These are phyloP conservation scores for Acanthamoeba divionensis DNA, from an alignment of 208 protist species.

Conservation along the genomic window DNA sequence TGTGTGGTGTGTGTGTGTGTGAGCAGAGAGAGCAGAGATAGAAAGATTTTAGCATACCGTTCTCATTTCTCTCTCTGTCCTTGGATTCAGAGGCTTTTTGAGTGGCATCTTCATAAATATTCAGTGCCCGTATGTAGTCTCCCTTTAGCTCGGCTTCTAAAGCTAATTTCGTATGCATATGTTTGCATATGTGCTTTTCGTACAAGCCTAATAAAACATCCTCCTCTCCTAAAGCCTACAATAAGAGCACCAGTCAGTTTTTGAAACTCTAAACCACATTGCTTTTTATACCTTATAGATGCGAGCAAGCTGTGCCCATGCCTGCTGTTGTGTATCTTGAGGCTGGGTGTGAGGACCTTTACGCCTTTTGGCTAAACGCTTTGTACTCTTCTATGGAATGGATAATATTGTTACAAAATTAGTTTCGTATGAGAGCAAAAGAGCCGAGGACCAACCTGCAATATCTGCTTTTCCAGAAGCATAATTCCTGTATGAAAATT, in stretches of 20 bases:
- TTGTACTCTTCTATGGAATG: neutral
- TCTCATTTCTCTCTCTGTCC: neutral
- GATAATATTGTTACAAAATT: too few relatives aligned
- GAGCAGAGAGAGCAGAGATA: neutral
- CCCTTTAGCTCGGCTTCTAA: constrained; percentile 70
- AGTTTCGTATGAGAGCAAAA: too few relatives aligned
- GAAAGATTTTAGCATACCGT: neutral
- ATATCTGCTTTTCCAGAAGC: constrained; percentile 71
- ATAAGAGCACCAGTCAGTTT: neutral
- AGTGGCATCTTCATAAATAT: constrained; percentile 66
- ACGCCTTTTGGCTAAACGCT: neutral
- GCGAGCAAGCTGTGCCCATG: constrained; percentile 59
- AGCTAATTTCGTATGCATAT: constrained; percentile 64
- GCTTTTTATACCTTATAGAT: constrained; percentile 18
- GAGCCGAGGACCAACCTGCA: neutral
- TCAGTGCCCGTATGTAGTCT: constrained; percentile 67
- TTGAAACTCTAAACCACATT: neutral
- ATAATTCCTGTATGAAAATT: constrained; percentile 65
- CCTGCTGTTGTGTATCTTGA: neutral
- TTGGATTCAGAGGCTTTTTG: neutral
- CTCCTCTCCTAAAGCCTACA: constrained; percentile 67
- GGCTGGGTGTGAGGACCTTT: constrained; percentile 1
- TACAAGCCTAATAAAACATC: constrained; percentile 74
- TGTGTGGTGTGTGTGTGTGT: neutral
- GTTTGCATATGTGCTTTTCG: constrained; percentile 63